Percentiles rank a stretch among this genome's conserved stretches.
These are phyloP conservation scores for Pichia occidentalis DNA, from an alignment of 805 yeast genomes.

Conservation along the genomic window DNA sequence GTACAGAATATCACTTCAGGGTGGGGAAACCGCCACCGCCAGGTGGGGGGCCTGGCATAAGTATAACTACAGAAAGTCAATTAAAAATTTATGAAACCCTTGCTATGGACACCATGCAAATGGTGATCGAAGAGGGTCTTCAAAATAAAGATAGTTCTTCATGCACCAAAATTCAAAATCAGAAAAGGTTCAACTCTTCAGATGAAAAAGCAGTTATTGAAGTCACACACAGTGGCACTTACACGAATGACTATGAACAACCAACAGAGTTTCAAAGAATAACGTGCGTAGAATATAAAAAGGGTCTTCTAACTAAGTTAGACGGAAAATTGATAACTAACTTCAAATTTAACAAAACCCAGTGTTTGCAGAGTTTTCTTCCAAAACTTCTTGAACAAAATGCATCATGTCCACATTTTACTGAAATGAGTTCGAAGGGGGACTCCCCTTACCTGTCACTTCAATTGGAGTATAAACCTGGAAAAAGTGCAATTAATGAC, in stretches of 20 bases:
- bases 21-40: slow-evolving; percentile 7
- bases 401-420: background rate
- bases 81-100: slow-evolving; percentile 6
- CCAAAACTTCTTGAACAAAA: slow-evolving; percentile 4
- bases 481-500: background rate
- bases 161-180: too few species aligned
- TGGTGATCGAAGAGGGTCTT: too few species aligned
- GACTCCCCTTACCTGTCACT: background rate
- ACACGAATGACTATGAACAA: background rate
- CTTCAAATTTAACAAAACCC: slow-evolving; percentile 1
- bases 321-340: slow-evolving; percentile 9
- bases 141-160: too few species aligned
- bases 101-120: too few species aligned
- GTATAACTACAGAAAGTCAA: slow-evolving; percentile 11
- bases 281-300: slow-evolving; percentile 5
- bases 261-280: slow-evolving; percentile 1
- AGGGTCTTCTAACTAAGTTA: slow-evolving; percentile 12
- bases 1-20: slow-evolving; percentile 17
- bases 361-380: slow-evolving; percentile 2
- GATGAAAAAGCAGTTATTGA: too few species aligned
- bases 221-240: too few species aligned
- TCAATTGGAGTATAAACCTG: slow-evolving; percentile 1
- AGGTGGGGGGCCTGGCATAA: background rate
- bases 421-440: background rate
- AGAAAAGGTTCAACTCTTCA: too few species aligned